Conservation (phyloP, 1,139 yeast species). For the Debaryomycetaceae sp. region DNA sequence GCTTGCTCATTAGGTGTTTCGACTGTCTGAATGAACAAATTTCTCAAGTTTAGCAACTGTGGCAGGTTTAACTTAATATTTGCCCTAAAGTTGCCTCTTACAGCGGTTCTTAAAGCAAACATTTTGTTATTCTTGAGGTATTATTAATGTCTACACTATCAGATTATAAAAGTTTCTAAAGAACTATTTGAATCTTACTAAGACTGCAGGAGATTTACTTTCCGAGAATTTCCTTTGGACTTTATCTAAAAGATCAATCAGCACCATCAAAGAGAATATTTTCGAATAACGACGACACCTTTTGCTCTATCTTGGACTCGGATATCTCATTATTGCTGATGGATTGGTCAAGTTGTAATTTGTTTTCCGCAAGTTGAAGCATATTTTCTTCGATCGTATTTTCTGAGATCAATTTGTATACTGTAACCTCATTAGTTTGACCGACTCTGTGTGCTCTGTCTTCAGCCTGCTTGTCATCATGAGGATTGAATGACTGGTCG, state of each 20-base stretch:
- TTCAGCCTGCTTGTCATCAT: conserved; percentile 97
- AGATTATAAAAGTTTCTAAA: not conserved
- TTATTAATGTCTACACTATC: too few species aligned
- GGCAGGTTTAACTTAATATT: not conserved
- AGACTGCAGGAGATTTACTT: conserved; percentile 3
- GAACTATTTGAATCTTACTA: not conserved
- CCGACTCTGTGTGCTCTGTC: conserved; percentile 98
- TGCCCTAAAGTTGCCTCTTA: not conserved
- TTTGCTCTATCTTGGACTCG: conserved; percentile 49
- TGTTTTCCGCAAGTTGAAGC: conserved; percentile 80
- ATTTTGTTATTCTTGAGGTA: not conserved
- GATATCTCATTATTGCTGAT: conserved; percentile 50
- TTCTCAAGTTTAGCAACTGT: conserved; percentile 10
- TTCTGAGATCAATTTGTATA: conserved; percentile 69
- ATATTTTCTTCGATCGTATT: conserved; percentile 89
- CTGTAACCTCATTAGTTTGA: conserved; percentile 82
- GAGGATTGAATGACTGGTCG: conserved; percentile 96
- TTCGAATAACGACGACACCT: conserved; percentile 52
- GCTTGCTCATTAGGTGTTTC: conserved; percentile 51
- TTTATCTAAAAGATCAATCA: conserved; percentile 1
- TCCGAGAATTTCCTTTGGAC: not conserved
- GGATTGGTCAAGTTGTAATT: conserved; percentile 78
- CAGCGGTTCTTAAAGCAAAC: not conserved
- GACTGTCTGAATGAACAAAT: conserved; percentile 37
- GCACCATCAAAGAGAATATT: conserved; percentile 34